Evolutionary conservation across 306 rosid genomes (phyloP).

Genomic region (Sicyos edulis): DNA sequence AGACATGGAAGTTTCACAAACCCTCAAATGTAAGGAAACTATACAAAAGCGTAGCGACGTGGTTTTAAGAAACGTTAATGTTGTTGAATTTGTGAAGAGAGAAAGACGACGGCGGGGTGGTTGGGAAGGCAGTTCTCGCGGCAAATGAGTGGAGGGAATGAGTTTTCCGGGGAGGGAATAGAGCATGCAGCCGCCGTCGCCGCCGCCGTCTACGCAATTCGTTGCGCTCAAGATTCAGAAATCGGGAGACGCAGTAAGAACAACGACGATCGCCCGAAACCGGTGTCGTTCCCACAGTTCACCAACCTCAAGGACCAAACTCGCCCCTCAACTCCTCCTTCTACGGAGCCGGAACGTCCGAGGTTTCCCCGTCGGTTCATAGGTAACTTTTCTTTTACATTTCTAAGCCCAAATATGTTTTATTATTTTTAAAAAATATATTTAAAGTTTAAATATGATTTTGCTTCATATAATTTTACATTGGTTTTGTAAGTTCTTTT

Average conservation of each 20-base stretch:
- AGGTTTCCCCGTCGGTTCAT: slow-evolving; percentile 40
- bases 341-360: slow-evolving; percentile 26
- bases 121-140: slow-evolving; percentile 37
- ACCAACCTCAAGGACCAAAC: slow-evolving; percentile 37
- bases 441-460: no score
- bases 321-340: slow-evolving; percentile 4
- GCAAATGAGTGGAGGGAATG: slow-evolving; percentile 41
- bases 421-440: no score
- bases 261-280: slow-evolving; percentile 22
- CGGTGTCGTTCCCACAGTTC: slow-evolving; percentile 14
- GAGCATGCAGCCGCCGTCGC: slow-evolving; percentile 67
- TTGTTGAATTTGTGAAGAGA: slow-evolving; percentile 31
- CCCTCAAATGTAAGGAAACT: not conserved
- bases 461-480: no score
- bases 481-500: no score
- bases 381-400: slow-evolving; percentile 33
- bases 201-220: slow-evolving; percentile 59
- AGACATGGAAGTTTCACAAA: not conserved
- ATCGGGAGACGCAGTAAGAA: slow-evolving; percentile 5
- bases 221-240: slow-evolving; percentile 31
- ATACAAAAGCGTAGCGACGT: not conserved
- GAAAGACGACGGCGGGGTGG: slow-evolving; percentile 52
- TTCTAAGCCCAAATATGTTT: no score
- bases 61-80: not conserved
- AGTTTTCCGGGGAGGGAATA: slow-evolving; percentile 25